Percentiles rank a stretch among this genome's conserved stretches.
phyloP scores from a whole-genome alignment of 371 early-diverging fungal species.

The Mortierella polycephala region DNA sequence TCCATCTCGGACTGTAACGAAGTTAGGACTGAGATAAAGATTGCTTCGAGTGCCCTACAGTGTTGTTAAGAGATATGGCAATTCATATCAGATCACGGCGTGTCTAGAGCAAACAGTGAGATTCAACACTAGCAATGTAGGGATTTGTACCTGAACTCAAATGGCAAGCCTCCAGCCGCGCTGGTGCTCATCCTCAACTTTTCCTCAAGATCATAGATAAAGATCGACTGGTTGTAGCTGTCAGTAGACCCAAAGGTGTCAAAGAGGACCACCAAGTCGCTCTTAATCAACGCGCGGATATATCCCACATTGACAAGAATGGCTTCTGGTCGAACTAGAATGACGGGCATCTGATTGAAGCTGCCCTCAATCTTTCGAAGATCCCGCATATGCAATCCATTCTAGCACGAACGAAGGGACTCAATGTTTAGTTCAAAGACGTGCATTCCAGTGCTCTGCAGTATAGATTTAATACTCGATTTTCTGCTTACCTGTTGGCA shows the following conservation, averaged over 20 bases:
- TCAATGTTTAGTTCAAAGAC: neutral
- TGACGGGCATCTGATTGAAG: constrained; percentile 82
- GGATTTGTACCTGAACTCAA: constrained; percentile 74
- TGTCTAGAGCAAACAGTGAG: neutral
- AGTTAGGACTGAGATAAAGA: constrained; percentile 77
- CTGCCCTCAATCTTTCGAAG: constrained; percentile 83
- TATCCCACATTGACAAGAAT: constrained; percentile 86
- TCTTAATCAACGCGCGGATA: constrained; percentile 83
- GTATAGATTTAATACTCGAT: neutral
- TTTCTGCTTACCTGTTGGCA: constrained; percentile 62
- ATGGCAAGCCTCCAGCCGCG: constrained; percentile 64
- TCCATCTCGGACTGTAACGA: constrained; percentile 81
- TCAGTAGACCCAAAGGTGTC: constrained; percentile 75
- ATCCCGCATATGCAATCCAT: constrained; percentile 81
- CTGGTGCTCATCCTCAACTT: constrained; percentile 64
- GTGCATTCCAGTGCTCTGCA: neutral
- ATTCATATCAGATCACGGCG: neutral
- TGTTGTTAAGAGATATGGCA: neutral
- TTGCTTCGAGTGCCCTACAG: constrained; percentile 82
- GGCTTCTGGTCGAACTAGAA: constrained; percentile 87
- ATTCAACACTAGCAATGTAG: neutral
- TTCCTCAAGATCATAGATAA: constrained; percentile 86
- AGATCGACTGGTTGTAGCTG: constrained; percentile 76
- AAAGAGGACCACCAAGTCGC: constrained; percentile 83
- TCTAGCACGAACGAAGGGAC: constrained; percentile 41